phyloP scores from a whole-genome alignment of 2,329 filamentous ascomycete genomes.

The Fusarium veterinarium region DNA sequence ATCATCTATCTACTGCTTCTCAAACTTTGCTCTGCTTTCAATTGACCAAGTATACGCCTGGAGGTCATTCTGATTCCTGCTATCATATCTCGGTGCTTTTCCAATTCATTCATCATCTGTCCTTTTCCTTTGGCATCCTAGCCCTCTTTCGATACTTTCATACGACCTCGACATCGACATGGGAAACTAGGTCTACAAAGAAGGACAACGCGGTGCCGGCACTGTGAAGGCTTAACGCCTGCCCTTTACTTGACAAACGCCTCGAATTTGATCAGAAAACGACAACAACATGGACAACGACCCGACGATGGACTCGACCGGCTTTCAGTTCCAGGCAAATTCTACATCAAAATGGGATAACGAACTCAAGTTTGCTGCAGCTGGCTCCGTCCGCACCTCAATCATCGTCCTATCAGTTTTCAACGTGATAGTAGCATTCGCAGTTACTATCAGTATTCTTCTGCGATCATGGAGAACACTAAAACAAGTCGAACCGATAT shows the following conservation, averaged over 20 bases:
- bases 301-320: constrained; percentile 34
- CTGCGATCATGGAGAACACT: constrained; percentile 64
- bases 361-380: constrained; percentile 62
- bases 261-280: constrained; percentile 18
- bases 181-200: constrained; percentile 29
- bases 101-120: not conserved
- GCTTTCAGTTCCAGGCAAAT: constrained; percentile 53
- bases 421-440: constrained; percentile 68
- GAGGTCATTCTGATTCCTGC: constrained; percentile 11
- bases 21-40: constrained; percentile 13
- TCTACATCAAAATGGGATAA: constrained; percentile 60
- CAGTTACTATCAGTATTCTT: constrained; percentile 66
- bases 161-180: constrained; percentile 28
- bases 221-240: constrained; percentile 42
- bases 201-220: constrained; percentile 43
- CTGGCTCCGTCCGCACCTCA: constrained; percentile 69
- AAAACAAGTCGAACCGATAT: constrained; percentile 55
- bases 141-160: constrained; percentile 2
- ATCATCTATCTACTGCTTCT: constrained; percentile 2
- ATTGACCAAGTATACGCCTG: not conserved
- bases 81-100: constrained; percentile 11
- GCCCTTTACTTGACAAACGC: constrained; percentile 14
- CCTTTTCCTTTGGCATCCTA: not conserved
- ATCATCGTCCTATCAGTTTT: constrained; percentile 71
- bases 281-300: constrained; percentile 20